phyloP scores from a whole-genome alignment of 2,329 filamentous ascomycete genomes.

The Pseudocercospora ulei region DNA sequence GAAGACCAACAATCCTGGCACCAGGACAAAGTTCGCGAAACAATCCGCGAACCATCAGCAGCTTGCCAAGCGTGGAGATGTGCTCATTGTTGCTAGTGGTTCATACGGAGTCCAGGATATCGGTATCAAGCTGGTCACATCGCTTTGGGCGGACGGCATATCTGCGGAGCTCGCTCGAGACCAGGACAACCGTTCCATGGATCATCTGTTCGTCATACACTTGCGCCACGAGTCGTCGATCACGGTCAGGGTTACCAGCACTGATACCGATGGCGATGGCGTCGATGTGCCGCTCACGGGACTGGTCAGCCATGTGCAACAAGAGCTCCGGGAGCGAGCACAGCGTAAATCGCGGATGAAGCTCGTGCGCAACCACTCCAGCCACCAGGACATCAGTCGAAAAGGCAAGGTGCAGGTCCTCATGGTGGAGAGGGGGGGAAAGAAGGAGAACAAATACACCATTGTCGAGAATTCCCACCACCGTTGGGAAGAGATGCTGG shows the following conservation, averaged over 20 bases:
- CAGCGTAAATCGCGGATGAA: constrained; percentile 36
- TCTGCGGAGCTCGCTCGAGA: constrained; percentile 80
- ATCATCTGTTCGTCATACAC: constrained; percentile 72
- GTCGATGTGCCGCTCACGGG: constrained; percentile 64
- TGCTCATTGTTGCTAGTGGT: constrained; percentile 72
- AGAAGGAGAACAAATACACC: constrained; percentile 79
- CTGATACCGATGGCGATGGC: constrained; percentile 40
- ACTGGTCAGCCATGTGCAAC: constrained; percentile 67
- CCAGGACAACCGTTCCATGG: constrained; percentile 17
- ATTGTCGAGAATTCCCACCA: constrained; percentile 69
- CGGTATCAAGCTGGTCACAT: constrained; percentile 66
- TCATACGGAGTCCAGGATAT: constrained; percentile 61
- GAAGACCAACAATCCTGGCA: constrained; percentile 28
- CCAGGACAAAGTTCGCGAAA: constrained; percentile 21
- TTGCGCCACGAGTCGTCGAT: constrained; percentile 62
- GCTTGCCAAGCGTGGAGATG: constrained; percentile 53
- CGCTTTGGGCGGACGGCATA: constrained; percentile 73
- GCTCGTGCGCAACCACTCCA: constrained; percentile 34
- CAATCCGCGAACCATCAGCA: constrained; percentile 11
- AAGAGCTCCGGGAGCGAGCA: constrained; percentile 71
- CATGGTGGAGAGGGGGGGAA: constrained; percentile 69
- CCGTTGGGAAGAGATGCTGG: constrained; percentile 52
- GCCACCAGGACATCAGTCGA: constrained; percentile 36
- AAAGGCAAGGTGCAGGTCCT: constrained; percentile 68
- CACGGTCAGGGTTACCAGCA: constrained; percentile 51